Percentiles rank a stretch among this genome's conserved stretches.
These are phyloP conservation scores for Candida albicans DNA, from an alignment of 1,139 yeast genomes.

Conservation along the genomic window DNA sequence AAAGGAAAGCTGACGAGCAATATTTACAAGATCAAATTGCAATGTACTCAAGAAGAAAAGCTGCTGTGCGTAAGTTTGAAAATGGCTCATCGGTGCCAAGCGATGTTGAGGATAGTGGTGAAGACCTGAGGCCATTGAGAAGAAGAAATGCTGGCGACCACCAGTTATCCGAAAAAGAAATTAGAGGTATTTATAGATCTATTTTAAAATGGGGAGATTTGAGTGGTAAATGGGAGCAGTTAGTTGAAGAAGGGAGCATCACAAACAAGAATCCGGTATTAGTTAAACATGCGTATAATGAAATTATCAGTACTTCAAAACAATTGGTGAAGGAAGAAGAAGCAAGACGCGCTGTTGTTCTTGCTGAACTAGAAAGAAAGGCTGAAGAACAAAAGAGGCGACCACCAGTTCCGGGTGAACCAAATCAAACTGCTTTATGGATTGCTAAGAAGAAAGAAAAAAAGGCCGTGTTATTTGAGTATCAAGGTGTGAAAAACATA, in stretches of 20 bases:
- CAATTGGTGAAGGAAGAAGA: conserved; percentile 69
- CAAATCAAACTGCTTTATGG: conserved; percentile 48
- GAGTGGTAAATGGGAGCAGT: conserved; percentile 77
- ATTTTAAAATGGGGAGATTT: conserved; percentile 82
- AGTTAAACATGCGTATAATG: conserved; percentile 73
- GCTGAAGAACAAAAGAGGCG: conserved; percentile 58
- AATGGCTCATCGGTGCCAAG: conserved; percentile 31
- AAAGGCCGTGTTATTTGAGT: conserved; percentile 87
- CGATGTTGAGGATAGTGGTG: conserved; percentile 24
- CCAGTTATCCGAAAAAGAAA: conserved; percentile 78
- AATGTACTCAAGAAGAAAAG: conserved; percentile 78
- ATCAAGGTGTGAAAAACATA: conserved; percentile 81
- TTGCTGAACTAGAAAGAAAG: conserved; percentile 60
- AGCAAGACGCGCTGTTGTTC: conserved; percentile 52
- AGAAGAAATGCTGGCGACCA: conserved; percentile 47
- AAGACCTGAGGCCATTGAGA: conserved; percentile 16
- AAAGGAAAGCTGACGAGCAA: conserved; percentile 79
- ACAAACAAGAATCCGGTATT: conserved; percentile 85
- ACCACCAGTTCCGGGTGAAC: conserved; percentile 31
- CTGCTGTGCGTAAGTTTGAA: conserved; percentile 62
- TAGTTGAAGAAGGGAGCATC: conserved; percentile 87
- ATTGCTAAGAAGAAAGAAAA: conserved; percentile 68
- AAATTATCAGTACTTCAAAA: conserved; percentile 62
- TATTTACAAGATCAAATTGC: conserved; percentile 88
- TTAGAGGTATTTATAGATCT: conserved; percentile 83